Evolutionary conservation across 805 yeast genomes (phyloP).

Genomic region (Pichia occidentalis): DNA sequence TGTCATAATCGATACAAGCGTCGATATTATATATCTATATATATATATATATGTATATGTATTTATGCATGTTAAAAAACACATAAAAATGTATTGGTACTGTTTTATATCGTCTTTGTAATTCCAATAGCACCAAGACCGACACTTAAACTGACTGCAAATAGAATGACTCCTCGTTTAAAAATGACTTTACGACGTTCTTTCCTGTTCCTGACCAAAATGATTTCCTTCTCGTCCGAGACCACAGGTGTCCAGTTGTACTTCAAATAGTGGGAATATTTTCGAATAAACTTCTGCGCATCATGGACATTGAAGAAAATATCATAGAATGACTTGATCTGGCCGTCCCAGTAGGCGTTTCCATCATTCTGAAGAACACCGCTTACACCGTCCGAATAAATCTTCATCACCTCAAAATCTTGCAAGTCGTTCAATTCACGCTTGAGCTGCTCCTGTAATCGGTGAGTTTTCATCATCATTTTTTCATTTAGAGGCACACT

Average conservation of each 20-base stretch:
- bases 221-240: constrained; percentile 36
- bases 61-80: no score
- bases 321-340: constrained; percentile 12
- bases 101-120: not conserved
- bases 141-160: not conserved
- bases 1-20: constrained; percentile 9
- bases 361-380: not conserved
- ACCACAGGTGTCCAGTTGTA: constrained; percentile 52
- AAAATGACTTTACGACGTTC: not conserved
- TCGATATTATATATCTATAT: not conserved
- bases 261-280: constrained; percentile 37
- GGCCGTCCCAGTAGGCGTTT: constrained; percentile 5
- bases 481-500: constrained; percentile 19
- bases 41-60: not conserved
- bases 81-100: no score
- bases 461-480: not conserved
- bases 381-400: constrained; percentile 8
- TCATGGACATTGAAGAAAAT: constrained; percentile 30
- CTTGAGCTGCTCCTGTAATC: not conserved
- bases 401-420: constrained; percentile 1
- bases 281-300: constrained; percentile 30
- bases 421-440: not conserved
- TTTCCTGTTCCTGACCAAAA: constrained; percentile 32
- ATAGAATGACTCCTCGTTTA: not conserved
- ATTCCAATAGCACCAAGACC: not conserved